phyloP scores from a whole-genome alignment of 2,329 filamentous ascomycete species.

The Rhinocladiella mackenziei region DNA sequence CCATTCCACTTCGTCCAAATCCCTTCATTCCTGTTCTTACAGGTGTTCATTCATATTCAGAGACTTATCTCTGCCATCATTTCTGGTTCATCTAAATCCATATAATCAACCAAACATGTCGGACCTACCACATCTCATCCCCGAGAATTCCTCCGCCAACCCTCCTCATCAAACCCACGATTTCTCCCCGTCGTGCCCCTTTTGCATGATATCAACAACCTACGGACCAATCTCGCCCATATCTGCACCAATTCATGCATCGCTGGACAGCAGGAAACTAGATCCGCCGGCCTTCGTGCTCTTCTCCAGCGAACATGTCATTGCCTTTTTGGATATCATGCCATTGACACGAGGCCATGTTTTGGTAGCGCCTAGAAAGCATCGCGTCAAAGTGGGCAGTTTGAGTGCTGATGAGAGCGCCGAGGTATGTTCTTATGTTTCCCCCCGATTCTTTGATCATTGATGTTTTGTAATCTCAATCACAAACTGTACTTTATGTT shows the following conservation, averaged over 20 bases:
- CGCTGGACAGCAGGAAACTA: conserved; percentile 19
- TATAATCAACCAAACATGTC: too few relatives aligned
- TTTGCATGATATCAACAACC: conserved; percentile 54
- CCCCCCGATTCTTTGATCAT: too few relatives aligned
- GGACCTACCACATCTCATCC: conserved; percentile 1
- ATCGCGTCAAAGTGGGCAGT: conserved; percentile 74
- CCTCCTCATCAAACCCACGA: conserved; percentile 1
- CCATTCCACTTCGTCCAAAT: too few relatives aligned
- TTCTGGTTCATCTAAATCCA: too few relatives aligned
- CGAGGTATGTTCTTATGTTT: conserved; percentile 62
- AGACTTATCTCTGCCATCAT: too few relatives aligned
- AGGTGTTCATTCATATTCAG: too few relatives aligned
- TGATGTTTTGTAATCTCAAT: too few relatives aligned
- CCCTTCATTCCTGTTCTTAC: too few relatives aligned
- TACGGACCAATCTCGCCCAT: conserved; percentile 41
- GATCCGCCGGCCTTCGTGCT: conserved; percentile 51
- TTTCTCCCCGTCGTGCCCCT: conserved; percentile 45
- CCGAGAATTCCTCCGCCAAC: background rate
- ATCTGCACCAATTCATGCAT: background rate
- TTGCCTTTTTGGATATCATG: conserved; percentile 92
- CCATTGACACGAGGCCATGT: conserved; percentile 80
- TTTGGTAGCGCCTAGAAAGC: conserved; percentile 71
- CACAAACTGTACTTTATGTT: too few relatives aligned
- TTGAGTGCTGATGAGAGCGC: conserved; percentile 59
- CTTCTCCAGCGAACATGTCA: conserved; percentile 68